Conservation (phyloP, 768 basidiomycete species). For the Lactarius vividus region DNA sequence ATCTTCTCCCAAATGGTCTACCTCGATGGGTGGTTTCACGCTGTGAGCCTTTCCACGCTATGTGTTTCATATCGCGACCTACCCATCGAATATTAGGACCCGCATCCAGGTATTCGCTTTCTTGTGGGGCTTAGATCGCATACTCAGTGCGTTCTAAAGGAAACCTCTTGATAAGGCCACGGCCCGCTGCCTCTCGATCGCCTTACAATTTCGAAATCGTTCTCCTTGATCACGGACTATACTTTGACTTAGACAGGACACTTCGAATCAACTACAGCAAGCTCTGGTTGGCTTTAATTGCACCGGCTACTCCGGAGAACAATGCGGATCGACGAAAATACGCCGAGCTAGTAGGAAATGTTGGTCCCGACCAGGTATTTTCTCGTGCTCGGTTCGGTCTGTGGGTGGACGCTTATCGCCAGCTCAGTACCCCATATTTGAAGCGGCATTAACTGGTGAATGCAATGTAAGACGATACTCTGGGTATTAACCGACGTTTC, state of each 20-base stretch:
- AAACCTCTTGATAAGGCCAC: slow-evolving; percentile 86
- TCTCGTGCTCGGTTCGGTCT: background rate
- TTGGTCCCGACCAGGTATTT: slow-evolving; percentile 79
- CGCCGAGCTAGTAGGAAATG: slow-evolving; percentile 87
- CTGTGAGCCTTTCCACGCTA: slow-evolving; percentile 45
- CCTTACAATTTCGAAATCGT: slow-evolving; percentile 97
- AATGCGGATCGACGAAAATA: slow-evolving; percentile 76
- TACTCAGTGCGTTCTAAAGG: slow-evolving; percentile 42
- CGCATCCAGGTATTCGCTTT: slow-evolving; percentile 65
- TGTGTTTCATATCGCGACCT: background rate
- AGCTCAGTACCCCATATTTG: slow-evolving; percentile 84
- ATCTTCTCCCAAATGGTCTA: slow-evolving; percentile 98
- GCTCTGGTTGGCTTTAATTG: slow-evolving; percentile 89
- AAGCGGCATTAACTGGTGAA: slow-evolving; percentile 86
- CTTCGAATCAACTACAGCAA: slow-evolving; percentile 82
- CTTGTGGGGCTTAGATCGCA: slow-evolving; percentile 5
- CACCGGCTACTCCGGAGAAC: slow-evolving; percentile 61
- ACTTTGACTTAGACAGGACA: slow-evolving; percentile 83
- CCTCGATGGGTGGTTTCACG: slow-evolving; percentile 87
- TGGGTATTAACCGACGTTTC: slow-evolving; percentile 10
- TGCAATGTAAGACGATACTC: background rate
- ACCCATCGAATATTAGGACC: slow-evolving; percentile 53
- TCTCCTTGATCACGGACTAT: slow-evolving; percentile 89
- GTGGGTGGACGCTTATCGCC: background rate
- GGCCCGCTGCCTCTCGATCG: slow-evolving; percentile 57